Evolutionary conservation across 257 asterid genomes (phyloP).

Genomic region (Echites panduratus): DNA sequence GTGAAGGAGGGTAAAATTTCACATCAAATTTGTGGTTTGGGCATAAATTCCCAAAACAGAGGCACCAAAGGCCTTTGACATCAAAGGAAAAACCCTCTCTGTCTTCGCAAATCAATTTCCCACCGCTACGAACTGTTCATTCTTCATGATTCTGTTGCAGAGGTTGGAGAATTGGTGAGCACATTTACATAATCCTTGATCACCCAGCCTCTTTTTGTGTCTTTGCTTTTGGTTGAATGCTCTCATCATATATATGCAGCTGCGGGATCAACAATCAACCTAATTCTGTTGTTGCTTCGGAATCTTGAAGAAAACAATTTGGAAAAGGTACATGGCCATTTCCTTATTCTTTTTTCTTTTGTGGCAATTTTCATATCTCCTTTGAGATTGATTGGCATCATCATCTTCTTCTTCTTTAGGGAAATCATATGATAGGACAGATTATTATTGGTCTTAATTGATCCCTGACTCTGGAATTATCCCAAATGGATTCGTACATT

Average conservation of each 20-base stretch:
- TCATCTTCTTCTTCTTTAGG: neutral
- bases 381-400: neutral
- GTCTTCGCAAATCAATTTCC: conserved; percentile 1
- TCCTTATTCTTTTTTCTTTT: conserved; percentile 1
- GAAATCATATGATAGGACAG: neutral
- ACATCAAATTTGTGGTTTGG: neutral
- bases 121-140: neutral
- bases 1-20: neutral
- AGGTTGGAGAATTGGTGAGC: conserved; percentile 9
- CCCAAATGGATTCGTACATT: conserved; percentile 1
- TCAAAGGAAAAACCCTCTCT: conserved; percentile 5
- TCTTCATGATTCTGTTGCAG: conserved; percentile 3
- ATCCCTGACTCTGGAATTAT: neutral
- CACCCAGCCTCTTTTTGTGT: neutral
- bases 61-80: neutral
- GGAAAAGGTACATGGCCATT: conserved; percentile 4
- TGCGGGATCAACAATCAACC: too few species aligned
- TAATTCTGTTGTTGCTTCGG: neutral
- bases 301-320: neutral
- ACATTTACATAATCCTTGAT: conserved; percentile 1
- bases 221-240: too few species aligned
- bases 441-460: conserved; percentile 1
- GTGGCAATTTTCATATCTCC: neutral
- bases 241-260: too few species aligned
- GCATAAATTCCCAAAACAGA: conserved; percentile 8